Percentiles rank a stretch among this genome's conserved stretches.
phyloP scores from a whole-genome alignment of 2,329 filamentous ascomycete species.

The Metarhizium anisopliae region DNA sequence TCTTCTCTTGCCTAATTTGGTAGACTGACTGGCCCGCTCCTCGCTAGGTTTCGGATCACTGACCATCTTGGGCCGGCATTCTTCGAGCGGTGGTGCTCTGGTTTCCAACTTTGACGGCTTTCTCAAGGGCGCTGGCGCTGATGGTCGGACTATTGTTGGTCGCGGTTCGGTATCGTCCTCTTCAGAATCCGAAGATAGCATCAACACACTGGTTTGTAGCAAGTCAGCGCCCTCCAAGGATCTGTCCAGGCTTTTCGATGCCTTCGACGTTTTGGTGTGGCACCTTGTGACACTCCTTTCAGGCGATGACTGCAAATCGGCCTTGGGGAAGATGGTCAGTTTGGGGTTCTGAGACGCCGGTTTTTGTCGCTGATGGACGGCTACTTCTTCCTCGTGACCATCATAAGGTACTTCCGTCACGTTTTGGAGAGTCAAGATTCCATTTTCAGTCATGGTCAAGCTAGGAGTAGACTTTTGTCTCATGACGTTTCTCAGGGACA shows the following conservation, averaged over 20 bases:
- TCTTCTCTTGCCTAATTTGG: conserved; percentile 28
- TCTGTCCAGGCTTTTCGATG: conserved; percentile 36
- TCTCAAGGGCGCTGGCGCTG: neutral
- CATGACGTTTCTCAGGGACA: conserved; percentile 37
- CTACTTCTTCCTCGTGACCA: neutral
- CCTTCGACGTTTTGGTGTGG: conserved; percentile 45
- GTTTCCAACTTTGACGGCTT: conserved; percentile 1
- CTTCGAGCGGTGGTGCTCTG: conserved; percentile 4
- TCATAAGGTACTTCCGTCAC: neutral
- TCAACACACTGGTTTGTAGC: conserved; percentile 45
- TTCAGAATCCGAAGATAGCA: conserved; percentile 50
- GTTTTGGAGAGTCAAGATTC: neutral
- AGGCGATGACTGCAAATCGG: conserved; percentile 20
- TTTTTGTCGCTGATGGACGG: neutral
- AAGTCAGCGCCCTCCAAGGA: conserved; percentile 43
- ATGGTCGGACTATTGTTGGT: neutral
- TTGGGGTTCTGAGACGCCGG: conserved; percentile 14
- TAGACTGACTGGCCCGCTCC: conserved; percentile 10
- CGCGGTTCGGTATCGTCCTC: conserved; percentile 26
- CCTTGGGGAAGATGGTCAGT: conserved; percentile 7
- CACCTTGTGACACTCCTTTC: conserved; percentile 44
- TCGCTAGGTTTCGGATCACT: conserved; percentile 4
- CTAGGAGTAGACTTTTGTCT: conserved; percentile 14
- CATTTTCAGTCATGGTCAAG: neutral
- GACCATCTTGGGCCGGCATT: conserved; percentile 7